A percentile compares a stretch with the other conserved stretches of the same genome.
These are phyloP conservation scores for Phragmites australis DNA, from an alignment of 176 grass and related monocot species.

Conservation along the genomic window DNA sequence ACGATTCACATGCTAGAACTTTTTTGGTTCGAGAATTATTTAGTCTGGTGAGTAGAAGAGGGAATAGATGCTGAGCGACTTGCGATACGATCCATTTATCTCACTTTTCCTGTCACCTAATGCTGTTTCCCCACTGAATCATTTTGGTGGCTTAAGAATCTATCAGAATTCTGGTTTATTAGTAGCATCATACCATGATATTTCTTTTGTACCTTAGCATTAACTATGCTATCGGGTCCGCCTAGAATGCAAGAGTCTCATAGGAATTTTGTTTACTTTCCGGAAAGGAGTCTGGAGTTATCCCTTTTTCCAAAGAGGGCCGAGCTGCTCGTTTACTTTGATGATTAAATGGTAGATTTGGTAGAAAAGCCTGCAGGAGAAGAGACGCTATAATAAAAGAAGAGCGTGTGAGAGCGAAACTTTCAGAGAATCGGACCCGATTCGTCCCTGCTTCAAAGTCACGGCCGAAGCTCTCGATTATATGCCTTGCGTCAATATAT, in stretches of 20 bases:
- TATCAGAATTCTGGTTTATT: background rate
- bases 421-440: background rate
- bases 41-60: background rate
- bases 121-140: background rate
- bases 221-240: no score
- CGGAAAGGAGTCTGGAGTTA: background rate
- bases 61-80: background rate
- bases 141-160: background rate
- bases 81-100: background rate
- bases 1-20: slow-evolving; percentile 7
- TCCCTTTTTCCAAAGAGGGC: no score
- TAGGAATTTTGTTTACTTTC: background rate
- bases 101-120: no score
- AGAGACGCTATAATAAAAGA: no score
- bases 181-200: background rate
- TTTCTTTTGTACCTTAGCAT: background rate
- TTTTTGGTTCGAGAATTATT: slow-evolving; percentile 24
- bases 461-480: background rate
- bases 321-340: no score
- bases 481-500: slow-evolving; percentile 11
- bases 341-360: no score
- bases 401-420: no score
- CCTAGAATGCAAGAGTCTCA: background rate
- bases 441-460: slow-evolving; percentile 17
- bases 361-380: no score